Base-by-base conservation (phyloP, 306 rosid species). In the Gleditsia sinensis region DNA sequence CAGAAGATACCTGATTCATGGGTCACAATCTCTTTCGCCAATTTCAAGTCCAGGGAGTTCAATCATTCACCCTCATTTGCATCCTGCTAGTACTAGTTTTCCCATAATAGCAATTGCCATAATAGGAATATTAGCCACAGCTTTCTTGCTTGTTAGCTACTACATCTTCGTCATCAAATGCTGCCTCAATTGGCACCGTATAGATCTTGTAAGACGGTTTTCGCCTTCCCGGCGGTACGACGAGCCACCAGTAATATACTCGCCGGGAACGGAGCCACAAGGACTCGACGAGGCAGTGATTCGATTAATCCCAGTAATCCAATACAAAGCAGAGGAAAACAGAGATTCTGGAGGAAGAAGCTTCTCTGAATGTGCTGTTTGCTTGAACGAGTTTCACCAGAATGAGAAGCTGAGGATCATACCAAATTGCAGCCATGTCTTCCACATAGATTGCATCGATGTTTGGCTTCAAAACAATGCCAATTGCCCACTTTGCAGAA, bases 401-500 rank as follows among this genome's bases (percentile, higher is more conserved):
- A 83, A 83, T 32, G 98, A 95, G 74, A 95, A 86, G 71, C 88
- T 95, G 0, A 84, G 98, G 76, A 82, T 90, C 16, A 92, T 92
- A 71, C 99, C 98, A 11, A 84, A 88, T 51, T 95, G 99, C 60
- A 73, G 86, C 74, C 98, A 95, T 66, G 74, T 87, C 7, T 95
- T 95, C 51, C 99, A 95, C 76, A 90, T 92, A 61, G 98, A 92
- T 79, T 95, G 99, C 83, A 90, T 95, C 42, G 99, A 95, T 56
- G 89, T 92, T 53, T 92, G 99, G 99, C 96, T 95, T 45, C 97
- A 88, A 71, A 83, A 51, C 81, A 92, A 86, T 81, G 88, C 97
- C n/a, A 95, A 92, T 82, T 95, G 99, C 80, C 99, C 98, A 28
- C 98, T 95, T 57, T 95, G 99, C 39, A 83, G 99, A 67, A 87